Percentiles rank a stretch among this genome's conserved stretches.
phyloP scores from a whole-genome alignment of 2,329 filamentous ascomycete species.

The Xylariaceae sp. region DNA sequence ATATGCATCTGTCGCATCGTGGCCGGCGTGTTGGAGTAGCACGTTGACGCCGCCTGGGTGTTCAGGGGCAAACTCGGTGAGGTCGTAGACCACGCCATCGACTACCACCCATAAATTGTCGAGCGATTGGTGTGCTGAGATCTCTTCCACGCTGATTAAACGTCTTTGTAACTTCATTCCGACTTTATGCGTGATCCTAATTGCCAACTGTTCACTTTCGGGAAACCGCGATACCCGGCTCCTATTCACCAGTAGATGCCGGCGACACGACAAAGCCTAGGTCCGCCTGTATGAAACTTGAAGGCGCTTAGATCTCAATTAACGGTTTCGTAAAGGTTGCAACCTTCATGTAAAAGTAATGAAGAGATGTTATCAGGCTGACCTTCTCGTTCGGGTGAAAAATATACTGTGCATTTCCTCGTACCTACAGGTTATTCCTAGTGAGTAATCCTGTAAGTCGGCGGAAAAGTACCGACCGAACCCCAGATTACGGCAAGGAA shows the following conservation, averaged over 20 bases:
- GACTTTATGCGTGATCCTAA: neutral
- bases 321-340: no score
- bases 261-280: no score
- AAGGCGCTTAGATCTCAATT: no score
- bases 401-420: neutral
- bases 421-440: no score
- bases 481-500: neutral
- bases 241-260: no score
- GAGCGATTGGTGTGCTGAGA: constrained; percentile 43
- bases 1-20: constrained; percentile 51
- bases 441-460: constrained; percentile 10
- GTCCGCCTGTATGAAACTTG: no score
- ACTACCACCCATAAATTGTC: constrained; percentile 63
- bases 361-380: no score
- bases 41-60: constrained; percentile 38
- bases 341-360: no score
- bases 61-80: constrained; percentile 56
- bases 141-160: constrained; percentile 38
- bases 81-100: constrained; percentile 61
- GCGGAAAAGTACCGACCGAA: constrained; percentile 15
- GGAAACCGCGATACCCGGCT: no score
- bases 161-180: no score
- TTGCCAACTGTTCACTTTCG: neutral
- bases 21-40: constrained; percentile 48
- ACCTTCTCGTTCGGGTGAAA: no score